Evolutionary conservation across 768 basidiomycete genomes (phyloP).

Genomic region (Tylopilus sp.): DNA sequence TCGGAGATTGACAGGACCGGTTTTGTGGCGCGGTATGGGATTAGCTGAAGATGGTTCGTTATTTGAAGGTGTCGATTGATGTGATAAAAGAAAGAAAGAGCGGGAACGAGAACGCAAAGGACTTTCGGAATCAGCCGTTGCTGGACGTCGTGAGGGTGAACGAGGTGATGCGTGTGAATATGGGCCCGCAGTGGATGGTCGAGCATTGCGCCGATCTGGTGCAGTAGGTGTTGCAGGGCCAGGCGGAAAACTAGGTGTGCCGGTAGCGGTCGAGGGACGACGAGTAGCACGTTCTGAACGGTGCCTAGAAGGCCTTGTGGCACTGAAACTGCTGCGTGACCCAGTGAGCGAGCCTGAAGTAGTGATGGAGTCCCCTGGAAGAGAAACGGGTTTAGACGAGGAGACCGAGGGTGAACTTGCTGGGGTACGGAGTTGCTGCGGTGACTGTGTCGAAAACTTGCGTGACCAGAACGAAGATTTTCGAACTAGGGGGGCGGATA

Average conservation of each 20-base stretch:
- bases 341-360: constrained; percentile 14
- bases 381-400: constrained; percentile 42
- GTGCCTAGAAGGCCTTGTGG: constrained; percentile 40
- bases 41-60: constrained; percentile 1
- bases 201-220: constrained; percentile 8
- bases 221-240: not conserved
- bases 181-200: constrained; percentile 18
- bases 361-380: constrained; percentile 32
- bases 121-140: constrained; percentile 40
- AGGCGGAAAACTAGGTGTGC: constrained; percentile 13
- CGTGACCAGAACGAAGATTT: constrained; percentile 69
- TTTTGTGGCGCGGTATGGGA: constrained; percentile 14
- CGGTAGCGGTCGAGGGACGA: constrained; percentile 7
- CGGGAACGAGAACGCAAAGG: constrained; percentile 33
- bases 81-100: constrained; percentile 27
- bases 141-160: constrained; percentile 32
- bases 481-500: constrained; percentile 44
- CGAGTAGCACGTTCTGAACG: constrained; percentile 36
- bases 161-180: constrained; percentile 14
- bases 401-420: constrained; percentile 35
- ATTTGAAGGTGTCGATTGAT: constrained; percentile 14
- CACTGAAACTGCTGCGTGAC: constrained; percentile 19
- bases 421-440: constrained; percentile 29
- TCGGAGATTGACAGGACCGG: constrained; percentile 36
- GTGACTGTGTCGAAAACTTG: constrained; percentile 40